Percentiles rank a stretch among this genome's conserved stretches.
Conservation (phyloP, 192 early-diverging fungal species). For the Gorgonomyces haynaldii region DNA sequence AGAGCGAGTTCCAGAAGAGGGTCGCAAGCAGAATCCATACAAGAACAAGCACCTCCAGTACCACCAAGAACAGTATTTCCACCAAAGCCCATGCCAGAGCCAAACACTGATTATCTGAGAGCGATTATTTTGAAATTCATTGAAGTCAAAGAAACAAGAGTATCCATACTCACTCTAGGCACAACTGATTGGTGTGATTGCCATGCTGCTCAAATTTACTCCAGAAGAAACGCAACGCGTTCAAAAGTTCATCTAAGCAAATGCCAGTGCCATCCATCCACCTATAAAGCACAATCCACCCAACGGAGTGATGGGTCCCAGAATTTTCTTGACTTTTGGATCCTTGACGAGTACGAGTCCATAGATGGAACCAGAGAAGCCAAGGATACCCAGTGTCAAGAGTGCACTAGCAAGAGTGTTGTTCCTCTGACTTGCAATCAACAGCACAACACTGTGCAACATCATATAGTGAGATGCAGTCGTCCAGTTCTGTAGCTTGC, state of each 20-base stretch:
- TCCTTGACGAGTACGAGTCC: slow-evolving; percentile 31
- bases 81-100: slow-evolving; percentile 14
- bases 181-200: slow-evolving; percentile 56
- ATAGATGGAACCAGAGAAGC: slow-evolving; percentile 50
- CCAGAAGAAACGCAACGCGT: slow-evolving; percentile 57
- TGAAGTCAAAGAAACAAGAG: slow-evolving; percentile 54
- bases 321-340: slow-evolving; percentile 17
- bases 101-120: slow-evolving; percentile 65
- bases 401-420: slow-evolving; percentile 25
- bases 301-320: slow-evolving; percentile 51
- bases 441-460: slow-evolving; percentile 35
- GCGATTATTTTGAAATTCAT: slow-evolving; percentile 60
- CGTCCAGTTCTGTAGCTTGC: slow-evolving; percentile 30
- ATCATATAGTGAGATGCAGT: slow-evolving; percentile 43
- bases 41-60: slow-evolving; percentile 2
- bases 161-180: not conserved
- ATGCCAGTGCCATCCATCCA: no score
- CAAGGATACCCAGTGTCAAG: slow-evolving; percentile 35
- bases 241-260: no score
- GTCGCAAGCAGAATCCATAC: slow-evolving; percentile 2
- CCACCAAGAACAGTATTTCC: not conserved
- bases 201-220: slow-evolving; percentile 54
- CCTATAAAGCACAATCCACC: slow-evolving; percentile 44
- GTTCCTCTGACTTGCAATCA: slow-evolving; percentile 12
- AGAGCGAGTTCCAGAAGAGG: not conserved